A percentile compares a stretch with the other conserved stretches of the same genome.
phyloP scores from a whole-genome alignment of 805 yeast species.

The Candida germanica region DNA sequence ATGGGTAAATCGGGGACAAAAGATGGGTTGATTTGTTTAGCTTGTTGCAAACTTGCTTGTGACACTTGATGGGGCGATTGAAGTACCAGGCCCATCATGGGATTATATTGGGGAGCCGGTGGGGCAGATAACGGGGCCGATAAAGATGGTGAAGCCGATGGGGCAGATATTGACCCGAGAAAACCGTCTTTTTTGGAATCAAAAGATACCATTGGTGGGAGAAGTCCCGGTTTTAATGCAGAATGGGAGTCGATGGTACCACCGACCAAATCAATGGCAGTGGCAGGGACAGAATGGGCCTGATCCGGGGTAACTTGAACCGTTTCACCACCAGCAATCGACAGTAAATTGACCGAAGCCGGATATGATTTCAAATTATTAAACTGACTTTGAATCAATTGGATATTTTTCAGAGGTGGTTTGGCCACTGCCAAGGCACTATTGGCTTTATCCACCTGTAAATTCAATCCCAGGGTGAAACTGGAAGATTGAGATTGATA shows the following conservation, averaged over 20 bases:
- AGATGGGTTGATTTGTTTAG: slow-evolving; percentile 12
- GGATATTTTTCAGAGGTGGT: slow-evolving; percentile 15
- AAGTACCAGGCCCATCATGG: background rate
- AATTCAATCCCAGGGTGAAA: background rate
- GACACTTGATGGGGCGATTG: slow-evolving; percentile 5
- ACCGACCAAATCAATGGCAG: too few relatives aligned
- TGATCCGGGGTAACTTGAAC: background rate
- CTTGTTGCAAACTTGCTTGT: slow-evolving; percentile 5
- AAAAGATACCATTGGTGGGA: slow-evolving; percentile 26
- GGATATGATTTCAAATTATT: slow-evolving; percentile 39
- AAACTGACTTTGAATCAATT: slow-evolving; percentile 26
- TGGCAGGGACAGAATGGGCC: background rate
- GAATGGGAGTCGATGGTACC: too few relatives aligned
- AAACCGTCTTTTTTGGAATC: background rate
- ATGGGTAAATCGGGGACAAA: slow-evolving; percentile 15
- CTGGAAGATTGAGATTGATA: slow-evolving; percentile 4
- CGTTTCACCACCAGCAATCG: slow-evolving; percentile 46
- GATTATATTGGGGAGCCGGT: too few relatives aligned
- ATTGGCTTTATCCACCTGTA: background rate
- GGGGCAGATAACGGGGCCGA: slow-evolving; percentile 4
- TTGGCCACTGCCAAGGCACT: slow-evolving; percentile 11
- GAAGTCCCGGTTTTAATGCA: slow-evolving; percentile 11
- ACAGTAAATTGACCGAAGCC: slow-evolving; percentile 52
- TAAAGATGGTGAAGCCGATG: background rate
- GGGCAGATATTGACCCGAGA: background rate